Evolutionary conservation across 148 eudicot genomes (phyloP), one percentile per base, ranked within the genome.

Genomic region (Selenicereus undatus): DNA sequence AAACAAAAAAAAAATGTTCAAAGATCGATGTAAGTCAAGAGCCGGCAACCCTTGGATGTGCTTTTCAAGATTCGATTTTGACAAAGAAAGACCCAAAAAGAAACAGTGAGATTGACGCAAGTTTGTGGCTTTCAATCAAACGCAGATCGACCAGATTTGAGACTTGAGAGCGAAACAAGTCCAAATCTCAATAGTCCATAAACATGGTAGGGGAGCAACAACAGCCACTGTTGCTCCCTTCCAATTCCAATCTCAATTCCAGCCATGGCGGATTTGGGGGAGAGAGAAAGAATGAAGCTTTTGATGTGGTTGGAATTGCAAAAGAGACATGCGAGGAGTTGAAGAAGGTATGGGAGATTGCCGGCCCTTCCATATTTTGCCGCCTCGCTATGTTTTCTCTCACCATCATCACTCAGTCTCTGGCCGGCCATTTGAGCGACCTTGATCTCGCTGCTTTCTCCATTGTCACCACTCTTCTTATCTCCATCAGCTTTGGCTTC

Each of bases 391-490:
- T 83, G 80, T 87, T 84, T 70, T 76, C 85, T 1, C 76, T 87
- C 30, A 87, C 83, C 8, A 54, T 84, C 4, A 80, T 87, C 32
- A 80, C 89, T 30, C 79, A 75, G 68, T 83, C 89, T 8, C 83
- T 84, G 24, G 89, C 89, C 11, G 89, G 89, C 7, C 90, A 84
- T 78, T 78, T 88, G 12, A 87, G 88, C 66, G 90, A 88, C 39
- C 82, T 88, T 60, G 90, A 88, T 29, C 88, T 88, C 66, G 90
- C 90, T 45, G 83, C 90, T 75, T 73, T 88, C 75, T 86, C 90
- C 84, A 86, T 88, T 64, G 86, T 82, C 54, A 88, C 87, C 74
- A 88, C 88, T 3, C 84, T 88, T 81, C 81, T 88, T 51, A 87
- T 88, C 42, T 79, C 86, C 78, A 84, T 88, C 81, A 86, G 84